Percentiles rank a stretch among this genome's conserved stretches.
Evolutionary conservation across 352 stramenopile species (phyloP).

Genomic region (Aphanomyces cochlioides): DNA sequence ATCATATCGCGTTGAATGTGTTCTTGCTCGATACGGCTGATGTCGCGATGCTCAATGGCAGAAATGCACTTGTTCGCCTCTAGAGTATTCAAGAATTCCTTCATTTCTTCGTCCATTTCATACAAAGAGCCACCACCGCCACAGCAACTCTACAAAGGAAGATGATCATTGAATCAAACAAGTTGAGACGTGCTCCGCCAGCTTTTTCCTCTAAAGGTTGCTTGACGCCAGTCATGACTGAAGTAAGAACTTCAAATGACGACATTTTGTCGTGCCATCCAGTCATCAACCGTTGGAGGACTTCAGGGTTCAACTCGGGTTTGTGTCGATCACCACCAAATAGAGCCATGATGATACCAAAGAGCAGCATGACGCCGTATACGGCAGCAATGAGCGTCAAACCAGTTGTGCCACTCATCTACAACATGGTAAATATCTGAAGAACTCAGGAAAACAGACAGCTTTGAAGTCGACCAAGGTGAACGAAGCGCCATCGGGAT

Average conservation of each 20-base stretch:
- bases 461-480: conserved; percentile 26
- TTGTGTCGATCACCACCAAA: conserved; percentile 31
- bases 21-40: conserved; percentile 17
- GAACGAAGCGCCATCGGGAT: conserved; percentile 54
- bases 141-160: conserved; percentile 19
- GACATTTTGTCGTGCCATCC: conserved; percentile 27
- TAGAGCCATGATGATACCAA: conserved; percentile 52
- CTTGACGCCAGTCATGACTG: conserved; percentile 10
- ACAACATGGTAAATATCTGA: conserved; percentile 47
- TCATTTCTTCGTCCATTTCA: conserved; percentile 23
- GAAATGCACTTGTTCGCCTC: conserved; percentile 24
- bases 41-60: conserved; percentile 24
- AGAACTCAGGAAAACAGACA: conserved; percentile 55
- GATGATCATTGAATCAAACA: background rate
- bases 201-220: conserved; percentile 23
- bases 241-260: conserved; percentile 9
- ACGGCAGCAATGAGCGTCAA: conserved; percentile 61
- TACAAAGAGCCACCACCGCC: conserved; percentile 6
- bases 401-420: conserved; percentile 35
- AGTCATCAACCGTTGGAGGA: conserved; percentile 12
- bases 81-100: conserved; percentile 12
- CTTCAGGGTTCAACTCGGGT: conserved; percentile 18
- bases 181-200: background rate
- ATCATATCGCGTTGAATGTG: conserved; percentile 54
- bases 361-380: conserved; percentile 68